Base-by-base conservation (phyloP, 306 rosid genomes). In the Quercus variabilis region DNA sequence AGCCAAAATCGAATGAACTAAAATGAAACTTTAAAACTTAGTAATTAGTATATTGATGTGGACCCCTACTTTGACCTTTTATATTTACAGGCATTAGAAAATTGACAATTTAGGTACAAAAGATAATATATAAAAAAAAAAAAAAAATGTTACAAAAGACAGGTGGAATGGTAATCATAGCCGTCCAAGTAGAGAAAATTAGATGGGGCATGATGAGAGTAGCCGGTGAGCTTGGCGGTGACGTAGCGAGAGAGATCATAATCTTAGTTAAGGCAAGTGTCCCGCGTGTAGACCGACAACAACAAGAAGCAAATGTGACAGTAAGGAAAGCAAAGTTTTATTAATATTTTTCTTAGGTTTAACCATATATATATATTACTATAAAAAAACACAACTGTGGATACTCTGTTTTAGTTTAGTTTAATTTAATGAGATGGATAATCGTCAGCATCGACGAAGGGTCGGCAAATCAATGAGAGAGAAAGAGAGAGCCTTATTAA, bases 381-480 rank as follows among this genome's bases (percentile, higher is more conserved):
- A 35, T 41, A 8, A 41, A 9, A 82, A 11, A 75, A 59, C 63
- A 59, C 73, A 49, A 68, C 31, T 41, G 43, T 75, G 74, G 81
- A 80, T 82, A 83, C 79, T 75, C 52, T 21, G 13, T 46, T 20
- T 68, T 57, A 70, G 54, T 13, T 51, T 59, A 33, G 28, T 78
- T 79, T 86, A 83, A 12, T 88, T 80, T 85, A 87, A 84, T 71
- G 12, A 26, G 62, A 78, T 23, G 76, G 78, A 71, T 87, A 78
- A 80, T 82, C 84, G 85, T 80, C 80, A 88, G 77, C 86, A 76
- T 83, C 76, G 70, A 79, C 77, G 79, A 83, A 87, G 81, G 89
- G 93, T 74, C 79, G 91, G 76, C 83, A 86, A 75, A 72, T 75
- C 46, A 78, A 77, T 54, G 80, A 64, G 78, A 78, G 88, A 70